Base-by-base conservation (phyloP, 768 basidiomycete species). In the Cyclocybe cylindracea region DNA sequence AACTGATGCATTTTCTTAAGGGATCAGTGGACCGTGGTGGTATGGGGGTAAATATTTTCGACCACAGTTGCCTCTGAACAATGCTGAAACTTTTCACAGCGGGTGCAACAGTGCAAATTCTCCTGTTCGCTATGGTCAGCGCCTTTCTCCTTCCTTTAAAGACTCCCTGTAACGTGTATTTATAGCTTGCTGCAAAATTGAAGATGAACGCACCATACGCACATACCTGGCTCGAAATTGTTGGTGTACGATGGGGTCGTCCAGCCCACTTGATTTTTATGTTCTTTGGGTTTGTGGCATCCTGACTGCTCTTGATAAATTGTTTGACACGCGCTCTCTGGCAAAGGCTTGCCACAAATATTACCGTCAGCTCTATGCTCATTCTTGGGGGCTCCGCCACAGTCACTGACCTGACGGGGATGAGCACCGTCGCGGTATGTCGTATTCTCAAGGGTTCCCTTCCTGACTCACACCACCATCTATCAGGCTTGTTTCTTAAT, bases 151-250 rank as follows among this genome's bases (percentile, higher is more conserved):
- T 45, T 14, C 8, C 16, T 7, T 31, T 51, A 16, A 50, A 38
- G 11, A 32, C 36, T 13, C 2, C 40, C 50, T 24, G 24, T 24
- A 53, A 10, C 24, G 5, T 24, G 19, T 46, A 37, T 18, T n/a
- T 29, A 14, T 69, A 91, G 83, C 77, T 95, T 40, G 91, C 94
- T 0, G 90, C 92, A 13, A 97, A 96, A 64, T 79, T 96, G 52
- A 97, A 98, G 69, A 70, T 91, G 16, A 91, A 97, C 54, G 94
- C 95, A 1, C 92, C 94, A 0, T 85, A 87, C 53, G 87, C 88
- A 0, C 88, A 91, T 50, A 95, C 91, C 13, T 97, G 86, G 84
- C 78, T 94, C 14, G 92, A 97, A 65, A 93, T 97, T 57, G 83
- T 95, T 47, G 82, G 79, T 2, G 78, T 73, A 1, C 78, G 90